Conservation (phyloP, 2,329 filamentous ascomycete species). For the Xylaria sp. region DNA sequence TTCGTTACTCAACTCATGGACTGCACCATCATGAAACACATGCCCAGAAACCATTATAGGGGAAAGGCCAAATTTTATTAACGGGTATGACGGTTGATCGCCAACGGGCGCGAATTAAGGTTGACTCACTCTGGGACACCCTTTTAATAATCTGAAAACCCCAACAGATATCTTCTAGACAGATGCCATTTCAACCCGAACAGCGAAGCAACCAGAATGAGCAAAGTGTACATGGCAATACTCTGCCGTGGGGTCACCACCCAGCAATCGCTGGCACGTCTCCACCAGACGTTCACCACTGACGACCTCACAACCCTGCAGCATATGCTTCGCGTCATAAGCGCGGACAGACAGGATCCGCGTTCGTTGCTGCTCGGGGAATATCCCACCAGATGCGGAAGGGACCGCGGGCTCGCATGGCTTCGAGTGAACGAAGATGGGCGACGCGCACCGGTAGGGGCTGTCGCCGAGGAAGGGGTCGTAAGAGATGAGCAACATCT, state of each 20-base stretch:
- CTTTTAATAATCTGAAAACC: neutral
- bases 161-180: neutral
- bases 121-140: neutral
- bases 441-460: slow-evolving; percentile 29
- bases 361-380: slow-evolving; percentile 22
- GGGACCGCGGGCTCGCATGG: slow-evolving; percentile 18
- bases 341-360: slow-evolving; percentile 24
- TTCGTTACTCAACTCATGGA: slow-evolving; percentile 14
- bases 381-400: neutral
- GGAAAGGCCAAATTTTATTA: neutral
- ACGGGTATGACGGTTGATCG: neutral
- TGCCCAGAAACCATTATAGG: neutral
- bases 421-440: slow-evolving; percentile 32
- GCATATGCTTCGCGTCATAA: slow-evolving; percentile 32
- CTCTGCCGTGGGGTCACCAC: slow-evolving; percentile 12
- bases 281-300: slow-evolving; percentile 25
- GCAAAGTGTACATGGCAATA: slow-evolving; percentile 33
- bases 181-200: slow-evolving; percentile 29
- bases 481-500: slow-evolving; percentile 34
- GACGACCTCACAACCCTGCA: slow-evolving; percentile 22
- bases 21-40: neutral
- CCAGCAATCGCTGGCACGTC: slow-evolving; percentile 21
- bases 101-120: neutral
- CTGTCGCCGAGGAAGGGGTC: slow-evolving; percentile 34
- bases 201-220: slow-evolving; percentile 30